A percentile compares a stretch with the other conserved stretches of the same genome.
phyloP scores from a whole-genome alignment of 2,329 filamentous ascomycete species.

The Penicillium sp. region DNA sequence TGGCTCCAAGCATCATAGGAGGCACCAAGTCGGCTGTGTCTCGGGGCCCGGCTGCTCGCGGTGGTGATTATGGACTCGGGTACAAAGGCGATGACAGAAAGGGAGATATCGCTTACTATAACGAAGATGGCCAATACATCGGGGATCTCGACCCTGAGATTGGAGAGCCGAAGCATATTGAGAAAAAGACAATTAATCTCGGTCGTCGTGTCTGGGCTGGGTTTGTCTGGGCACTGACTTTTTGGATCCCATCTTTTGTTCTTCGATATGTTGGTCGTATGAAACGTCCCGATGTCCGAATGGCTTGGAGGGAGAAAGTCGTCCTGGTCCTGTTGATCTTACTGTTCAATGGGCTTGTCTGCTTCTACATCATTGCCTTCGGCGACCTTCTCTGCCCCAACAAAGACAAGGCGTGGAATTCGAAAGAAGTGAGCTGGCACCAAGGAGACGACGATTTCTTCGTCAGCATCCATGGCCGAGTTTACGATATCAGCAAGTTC shows the following conservation, averaged over 20 bases:
- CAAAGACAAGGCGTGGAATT: slow-evolving; percentile 80
- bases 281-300: slow-evolving; percentile 92
- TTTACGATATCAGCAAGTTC: slow-evolving; percentile 89
- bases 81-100: slow-evolving; percentile 73
- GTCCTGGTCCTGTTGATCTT: slow-evolving; percentile 75
- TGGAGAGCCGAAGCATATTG: slow-evolving; percentile 68
- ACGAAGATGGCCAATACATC: slow-evolving; percentile 60
- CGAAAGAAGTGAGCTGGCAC: slow-evolving; percentile 63
- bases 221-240: slow-evolving; percentile 80
- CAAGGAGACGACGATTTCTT: slow-evolving; percentile 70
- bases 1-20: slow-evolving; percentile 45
- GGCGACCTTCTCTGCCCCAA: slow-evolving; percentile 84
- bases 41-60: slow-evolving; percentile 48
- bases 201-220: slow-evolving; percentile 71
- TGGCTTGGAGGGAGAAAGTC: slow-evolving; percentile 96
- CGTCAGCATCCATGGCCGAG: slow-evolving; percentile 78
- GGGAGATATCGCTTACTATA: slow-evolving; percentile 66
- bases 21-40: slow-evolving; percentile 52
- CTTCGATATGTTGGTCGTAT: slow-evolving; percentile 82
- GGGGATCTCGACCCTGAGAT: slow-evolving; percentile 70
- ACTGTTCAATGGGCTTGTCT: slow-evolving; percentile 69
- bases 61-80: slow-evolving; percentile 84
- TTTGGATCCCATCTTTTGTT: slow-evolving; percentile 85
- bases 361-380: slow-evolving; percentile 90
- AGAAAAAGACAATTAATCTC: slow-evolving; percentile 59